Conservation (phyloP, 192 early-diverging fungal genomes). For the Dimargaris xerosporica region DNA sequence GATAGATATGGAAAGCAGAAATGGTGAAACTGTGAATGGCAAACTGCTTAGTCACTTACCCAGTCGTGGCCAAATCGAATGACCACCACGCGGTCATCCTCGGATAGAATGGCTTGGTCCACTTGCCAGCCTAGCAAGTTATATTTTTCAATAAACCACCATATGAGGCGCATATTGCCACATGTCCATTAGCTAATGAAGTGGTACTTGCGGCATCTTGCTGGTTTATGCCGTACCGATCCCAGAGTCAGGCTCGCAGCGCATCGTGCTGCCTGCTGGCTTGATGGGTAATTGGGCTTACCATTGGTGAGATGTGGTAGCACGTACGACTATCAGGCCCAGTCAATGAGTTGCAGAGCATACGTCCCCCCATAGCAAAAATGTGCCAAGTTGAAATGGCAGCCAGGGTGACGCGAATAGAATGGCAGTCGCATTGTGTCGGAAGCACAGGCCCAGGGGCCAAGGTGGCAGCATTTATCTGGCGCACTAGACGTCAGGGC, state of each 20-base stretch:
- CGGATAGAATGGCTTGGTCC: slow-evolving; percentile 94
- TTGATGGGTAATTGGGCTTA: slow-evolving; percentile 12
- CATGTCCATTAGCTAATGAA: background rate
- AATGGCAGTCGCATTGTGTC: too few relatives aligned
- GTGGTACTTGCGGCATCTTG: background rate
- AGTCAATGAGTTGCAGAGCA: too few relatives aligned
- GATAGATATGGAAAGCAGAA: too few relatives aligned
- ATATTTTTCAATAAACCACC: slow-evolving; percentile 7
- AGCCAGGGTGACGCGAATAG: too few relatives aligned
- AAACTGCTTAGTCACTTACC: slow-evolving; percentile 20
- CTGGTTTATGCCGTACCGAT: background rate
- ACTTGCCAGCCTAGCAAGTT: slow-evolving; percentile 72
- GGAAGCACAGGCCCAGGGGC: too few relatives aligned
- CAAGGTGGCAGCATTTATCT: too few relatives aligned
- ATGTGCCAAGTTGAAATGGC: too few relatives aligned
- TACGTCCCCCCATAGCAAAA: too few relatives aligned
- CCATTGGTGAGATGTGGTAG: slow-evolving; percentile 49
- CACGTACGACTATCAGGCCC: slow-evolving; percentile 41
- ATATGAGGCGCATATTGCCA: background rate
- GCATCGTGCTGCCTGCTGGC: background rate
- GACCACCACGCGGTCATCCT: slow-evolving; percentile 94
- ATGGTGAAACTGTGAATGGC: too few relatives aligned
- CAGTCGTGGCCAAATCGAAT: slow-evolving; percentile 97
- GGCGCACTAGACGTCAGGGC: too few relatives aligned
- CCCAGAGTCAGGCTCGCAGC: background rate